These are phyloP conservation scores for Penicillium riverlandense DNA, from an alignment of 495 filamentous ascomycete species.

Conservation along the genomic window DNA sequence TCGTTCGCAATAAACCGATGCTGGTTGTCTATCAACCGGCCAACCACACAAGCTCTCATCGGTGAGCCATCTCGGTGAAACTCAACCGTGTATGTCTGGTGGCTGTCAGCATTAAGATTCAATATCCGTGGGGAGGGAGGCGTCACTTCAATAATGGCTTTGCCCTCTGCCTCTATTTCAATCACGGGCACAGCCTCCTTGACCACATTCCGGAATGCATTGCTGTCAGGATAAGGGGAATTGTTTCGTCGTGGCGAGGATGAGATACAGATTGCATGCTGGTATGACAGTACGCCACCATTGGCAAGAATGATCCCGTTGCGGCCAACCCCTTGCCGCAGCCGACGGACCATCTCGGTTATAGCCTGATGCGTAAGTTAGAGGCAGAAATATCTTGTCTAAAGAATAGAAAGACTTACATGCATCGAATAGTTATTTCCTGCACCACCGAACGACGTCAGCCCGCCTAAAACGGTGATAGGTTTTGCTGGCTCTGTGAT, in stretches of 20 bases:
- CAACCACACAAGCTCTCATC: constrained; percentile 36
- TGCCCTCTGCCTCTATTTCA: constrained; percentile 31
- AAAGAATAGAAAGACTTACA: constrained; percentile 16
- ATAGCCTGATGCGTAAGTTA: constrained; percentile 23
- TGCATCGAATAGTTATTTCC: constrained; percentile 58
- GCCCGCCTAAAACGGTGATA: constrained; percentile 46
- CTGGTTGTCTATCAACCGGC: constrained; percentile 31
- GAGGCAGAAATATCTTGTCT: no score
- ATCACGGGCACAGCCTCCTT: constrained; percentile 22
- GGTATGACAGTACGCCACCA: constrained; percentile 47
- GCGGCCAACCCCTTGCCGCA: constrained; percentile 30
- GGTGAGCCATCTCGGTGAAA: constrained; percentile 41
- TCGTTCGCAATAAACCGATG: constrained; percentile 46
- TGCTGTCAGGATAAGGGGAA: constrained; percentile 30
- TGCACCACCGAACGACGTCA: constrained; percentile 53
- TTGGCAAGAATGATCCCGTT: constrained; percentile 48
- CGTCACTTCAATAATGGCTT: constrained; percentile 41
- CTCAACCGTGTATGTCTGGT: constrained; percentile 49
- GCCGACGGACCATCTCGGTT: constrained; percentile 38
- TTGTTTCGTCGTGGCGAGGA: constrained; percentile 25
- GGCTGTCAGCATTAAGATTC: neutral
- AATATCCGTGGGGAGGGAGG: neutral
- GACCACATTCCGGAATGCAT: constrained; percentile 22
- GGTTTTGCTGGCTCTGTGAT: constrained; percentile 32
- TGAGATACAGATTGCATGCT: constrained; percentile 45